Evolutionary conservation across 805 yeast genomes (phyloP).

Genomic region (Candida palmyrensis): DNA sequence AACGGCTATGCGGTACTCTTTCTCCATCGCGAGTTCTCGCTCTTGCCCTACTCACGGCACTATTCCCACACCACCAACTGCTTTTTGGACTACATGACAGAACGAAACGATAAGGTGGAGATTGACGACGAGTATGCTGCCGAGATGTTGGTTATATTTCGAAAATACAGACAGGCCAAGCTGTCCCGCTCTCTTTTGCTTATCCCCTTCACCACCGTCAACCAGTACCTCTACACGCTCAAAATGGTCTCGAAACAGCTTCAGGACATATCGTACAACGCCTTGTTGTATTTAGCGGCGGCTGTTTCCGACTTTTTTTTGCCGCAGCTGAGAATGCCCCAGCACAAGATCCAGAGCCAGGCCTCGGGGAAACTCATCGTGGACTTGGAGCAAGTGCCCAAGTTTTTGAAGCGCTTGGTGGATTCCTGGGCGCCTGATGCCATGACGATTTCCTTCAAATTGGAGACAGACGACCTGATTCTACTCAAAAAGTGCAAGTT

Average conservation of each 20-base stretch:
- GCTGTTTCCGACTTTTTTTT: constrained; percentile 96
- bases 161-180: constrained; percentile 51
- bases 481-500: constrained; percentile 69
- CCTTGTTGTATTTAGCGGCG: constrained; percentile 87
- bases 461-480: constrained; percentile 78
- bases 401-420: constrained; percentile 80
- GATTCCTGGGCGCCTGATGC: constrained; percentile 94
- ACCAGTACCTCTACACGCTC: constrained; percentile 85
- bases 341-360: constrained; percentile 90
- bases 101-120: constrained; percentile 49
- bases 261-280: constrained; percentile 48
- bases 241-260: constrained; percentile 59
- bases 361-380: constrained; percentile 75
- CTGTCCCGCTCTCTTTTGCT: constrained; percentile 50
- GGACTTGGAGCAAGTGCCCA: constrained; percentile 93
- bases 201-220: constrained; percentile 91
- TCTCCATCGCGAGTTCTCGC: constrained; percentile 85
- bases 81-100: constrained; percentile 78
- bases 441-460: constrained; percentile 89
- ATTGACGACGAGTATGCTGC: constrained; percentile 57
- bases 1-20: constrained; percentile 90
- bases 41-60: constrained; percentile 89
- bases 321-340: constrained; percentile 80
- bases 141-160: constrained; percentile 54
- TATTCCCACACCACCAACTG: constrained; percentile 80